Conservation (phyloP, 192 early-diverging fungal species). For the Cladochytrium replicatum region DNA sequence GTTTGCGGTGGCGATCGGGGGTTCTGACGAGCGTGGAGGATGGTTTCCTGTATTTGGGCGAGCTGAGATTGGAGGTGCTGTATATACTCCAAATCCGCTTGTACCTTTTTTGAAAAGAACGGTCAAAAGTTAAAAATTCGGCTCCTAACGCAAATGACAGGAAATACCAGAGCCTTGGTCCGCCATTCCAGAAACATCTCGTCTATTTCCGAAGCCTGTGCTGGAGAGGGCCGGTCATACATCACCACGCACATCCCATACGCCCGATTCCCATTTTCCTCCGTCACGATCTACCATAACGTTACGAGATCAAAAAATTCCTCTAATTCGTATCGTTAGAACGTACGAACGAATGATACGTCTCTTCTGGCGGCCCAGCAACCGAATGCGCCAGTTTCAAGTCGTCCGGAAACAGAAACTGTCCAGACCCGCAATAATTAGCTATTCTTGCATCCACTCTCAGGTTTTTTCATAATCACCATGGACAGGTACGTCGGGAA, state of each 20-base stretch:
- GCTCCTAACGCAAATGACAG: too few species aligned
- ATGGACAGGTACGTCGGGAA: constrained; percentile 33
- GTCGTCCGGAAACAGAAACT: constrained; percentile 49
- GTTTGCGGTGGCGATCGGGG: constrained; percentile 11
- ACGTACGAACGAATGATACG: constrained; percentile 47
- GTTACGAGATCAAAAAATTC: constrained; percentile 1
- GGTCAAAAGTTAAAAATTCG: too few species aligned
- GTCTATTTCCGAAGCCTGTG: constrained; percentile 28
- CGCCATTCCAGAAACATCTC: constrained; percentile 21
- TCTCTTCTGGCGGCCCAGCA: constrained; percentile 24
- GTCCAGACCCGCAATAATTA: too few species aligned
- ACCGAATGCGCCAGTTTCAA: constrained; percentile 19
- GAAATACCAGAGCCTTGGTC: constrained; percentile 19
- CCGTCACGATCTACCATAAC: constrained; percentile 38
- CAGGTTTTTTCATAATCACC: too few species aligned
- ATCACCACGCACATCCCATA: constrained; percentile 38
- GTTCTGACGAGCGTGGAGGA: constrained; percentile 25
- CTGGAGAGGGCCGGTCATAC: constrained; percentile 25
- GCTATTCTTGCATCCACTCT: too few species aligned
- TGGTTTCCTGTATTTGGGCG: constrained; percentile 27
- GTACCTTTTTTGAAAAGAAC: too few species aligned
- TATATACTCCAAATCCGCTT: constrained; percentile 33
- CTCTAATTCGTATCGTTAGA: too few species aligned
- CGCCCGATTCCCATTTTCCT: constrained; percentile 21
- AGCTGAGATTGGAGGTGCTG: constrained; percentile 37